Evolutionary conservation across 2,329 filamentous ascomycete genomes (phyloP), one percentile per base, ranked within the genome.

Genomic region (Penicillium thymicola): DNA sequence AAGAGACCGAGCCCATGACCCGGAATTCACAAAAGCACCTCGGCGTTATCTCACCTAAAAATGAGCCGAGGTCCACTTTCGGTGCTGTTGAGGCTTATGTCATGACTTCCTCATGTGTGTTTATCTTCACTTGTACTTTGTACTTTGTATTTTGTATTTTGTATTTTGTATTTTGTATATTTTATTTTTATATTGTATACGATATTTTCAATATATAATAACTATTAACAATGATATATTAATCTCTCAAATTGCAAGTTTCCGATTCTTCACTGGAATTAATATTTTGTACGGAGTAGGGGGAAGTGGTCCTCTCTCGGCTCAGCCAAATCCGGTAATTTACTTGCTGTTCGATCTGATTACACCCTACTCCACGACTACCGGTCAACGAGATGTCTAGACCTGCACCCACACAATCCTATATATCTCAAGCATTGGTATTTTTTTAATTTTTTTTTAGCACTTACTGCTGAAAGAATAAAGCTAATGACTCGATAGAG

Each of bases 401-500:
- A 62, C 57, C 68, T 58, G 59, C 59, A 34, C 54, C 65, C 18
- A 63, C 63, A 46, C 67, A 67, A 51, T 63, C 62, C 25, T 58
- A 67, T 47, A 51, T 73, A 38, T 63, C 67, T 34, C 63, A 69
- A 51, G 72, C 72, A 55, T 54, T 69, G 65, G 72, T 75, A 70
- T 28, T 43, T 54, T 42, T 32, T n/a, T n/a, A 70, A 25, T 43
- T 54, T 42, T 32, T 6, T n/a, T n/a, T 45, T 41, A n/a, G 14
- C 23, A 21, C 23, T 21, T 44, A 34, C 21, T 18, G 46, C 13
- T 30, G 37, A 45, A 38, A 6, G 38, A 43, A 11, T 0, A 38
- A 38, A 28, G 47, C 71, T 74, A 61, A 74, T 61, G 36, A 46
- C 48, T 57, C 43, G 18, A 47, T 70, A 86, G 83, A 79, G 78